Percentiles rank a stretch among this genome's conserved stretches.
Evolutionary conservation across 2,329 filamentous ascomycete species (phyloP).

Genomic region (Cytospora piceicola): DNA sequence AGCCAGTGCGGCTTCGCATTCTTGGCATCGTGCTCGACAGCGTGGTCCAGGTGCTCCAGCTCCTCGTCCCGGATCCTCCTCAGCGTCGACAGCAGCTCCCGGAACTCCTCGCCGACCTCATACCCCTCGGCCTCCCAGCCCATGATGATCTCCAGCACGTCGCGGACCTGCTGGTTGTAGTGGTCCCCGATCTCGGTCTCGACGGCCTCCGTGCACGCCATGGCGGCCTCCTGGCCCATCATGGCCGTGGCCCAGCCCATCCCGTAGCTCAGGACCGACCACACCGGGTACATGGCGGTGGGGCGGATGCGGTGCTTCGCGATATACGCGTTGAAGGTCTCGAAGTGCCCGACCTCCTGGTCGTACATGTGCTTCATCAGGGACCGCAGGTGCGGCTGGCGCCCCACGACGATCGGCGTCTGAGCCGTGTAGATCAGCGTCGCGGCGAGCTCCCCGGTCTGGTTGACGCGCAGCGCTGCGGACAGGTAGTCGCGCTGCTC

Average conservation of each 20-base stretch:
- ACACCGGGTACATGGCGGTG: slow-evolving; percentile 89
- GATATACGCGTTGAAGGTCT: slow-evolving; percentile 81
- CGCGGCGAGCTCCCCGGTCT: slow-evolving; percentile 95
- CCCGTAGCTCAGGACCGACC: slow-evolving; percentile 77
- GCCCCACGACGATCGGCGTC: slow-evolving; percentile 75
- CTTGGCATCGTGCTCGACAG: slow-evolving; percentile 89
- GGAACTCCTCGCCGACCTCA: slow-evolving; percentile 78
- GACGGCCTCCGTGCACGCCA: slow-evolving; percentile 98
- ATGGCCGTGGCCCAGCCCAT: slow-evolving; percentile 89
- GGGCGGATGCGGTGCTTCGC: slow-evolving; percentile 88
- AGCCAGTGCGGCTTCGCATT: slow-evolving; percentile 88
- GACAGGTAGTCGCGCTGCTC: slow-evolving; percentile 76
- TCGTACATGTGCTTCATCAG: slow-evolving; percentile 98
- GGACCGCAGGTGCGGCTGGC: slow-evolving; percentile 84
- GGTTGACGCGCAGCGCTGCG: slow-evolving; percentile 88
- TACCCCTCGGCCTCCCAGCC: slow-evolving; percentile 78
- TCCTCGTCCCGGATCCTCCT: slow-evolving; percentile 92
- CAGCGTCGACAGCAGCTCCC: slow-evolving; percentile 71
- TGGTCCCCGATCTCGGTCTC: slow-evolving; percentile 97
- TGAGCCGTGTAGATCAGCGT: slow-evolving; percentile 93
- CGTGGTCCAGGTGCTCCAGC: slow-evolving; percentile 93
- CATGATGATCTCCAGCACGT: slow-evolving; percentile 78
- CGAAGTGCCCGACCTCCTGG: slow-evolving; percentile 87
- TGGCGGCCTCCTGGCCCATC: slow-evolving; percentile 89
- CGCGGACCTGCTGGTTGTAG: slow-evolving; percentile 90